phyloP scores from a whole-genome alignment of 352 stramenopile species.

The Phytophthora pisi region DNA sequence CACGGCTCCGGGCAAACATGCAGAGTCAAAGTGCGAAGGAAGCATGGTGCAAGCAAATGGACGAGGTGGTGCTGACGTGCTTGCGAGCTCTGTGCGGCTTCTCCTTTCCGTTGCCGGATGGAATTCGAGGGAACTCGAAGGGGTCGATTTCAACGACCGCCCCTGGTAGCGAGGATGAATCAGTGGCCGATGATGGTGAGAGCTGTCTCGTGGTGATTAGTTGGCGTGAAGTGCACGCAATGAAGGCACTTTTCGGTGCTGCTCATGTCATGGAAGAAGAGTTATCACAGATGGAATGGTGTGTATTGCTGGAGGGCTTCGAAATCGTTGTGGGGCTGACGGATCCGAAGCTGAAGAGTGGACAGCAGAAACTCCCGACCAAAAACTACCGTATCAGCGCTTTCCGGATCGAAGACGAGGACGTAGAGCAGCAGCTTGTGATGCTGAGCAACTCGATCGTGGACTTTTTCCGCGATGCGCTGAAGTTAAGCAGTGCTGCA shows the following conservation, averaged over 20 bases:
- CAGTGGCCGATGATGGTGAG: conserved; percentile 56
- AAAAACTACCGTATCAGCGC: conserved; percentile 77
- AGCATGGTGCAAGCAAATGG: conserved; percentile 62
- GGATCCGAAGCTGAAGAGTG: conserved; percentile 70
- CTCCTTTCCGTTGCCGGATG: conserved; percentile 76
- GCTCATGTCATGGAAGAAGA: conserved; percentile 89
- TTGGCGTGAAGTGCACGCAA: conserved; percentile 88
- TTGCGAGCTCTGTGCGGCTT: conserved; percentile 78
- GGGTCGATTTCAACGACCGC: conserved; percentile 39
- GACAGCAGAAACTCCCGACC: conserved; percentile 75
- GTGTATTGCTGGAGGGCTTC: conserved; percentile 74
- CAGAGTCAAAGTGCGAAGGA: conserved; percentile 38
- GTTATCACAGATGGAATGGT: conserved; percentile 78
- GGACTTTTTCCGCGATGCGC: conserved; percentile 79
- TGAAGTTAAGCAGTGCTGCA: conserved; percentile 68
- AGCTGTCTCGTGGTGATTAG: conserved; percentile 69
- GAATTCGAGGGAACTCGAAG: conserved; percentile 57
- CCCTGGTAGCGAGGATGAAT: conserved; percentile 39
- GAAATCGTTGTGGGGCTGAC: conserved; percentile 83
- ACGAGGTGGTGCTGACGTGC: conserved; percentile 76
- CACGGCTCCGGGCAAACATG: conserved; percentile 65
- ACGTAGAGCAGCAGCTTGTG: conserved; percentile 85
- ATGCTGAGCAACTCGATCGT: conserved; percentile 89
- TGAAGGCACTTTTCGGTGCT: conserved; percentile 85
- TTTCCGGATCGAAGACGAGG: conserved; percentile 83